phyloP scores from a whole-genome alignment of 2,329 filamentous ascomycete genomes.

The Neurospora crassa region DNA sequence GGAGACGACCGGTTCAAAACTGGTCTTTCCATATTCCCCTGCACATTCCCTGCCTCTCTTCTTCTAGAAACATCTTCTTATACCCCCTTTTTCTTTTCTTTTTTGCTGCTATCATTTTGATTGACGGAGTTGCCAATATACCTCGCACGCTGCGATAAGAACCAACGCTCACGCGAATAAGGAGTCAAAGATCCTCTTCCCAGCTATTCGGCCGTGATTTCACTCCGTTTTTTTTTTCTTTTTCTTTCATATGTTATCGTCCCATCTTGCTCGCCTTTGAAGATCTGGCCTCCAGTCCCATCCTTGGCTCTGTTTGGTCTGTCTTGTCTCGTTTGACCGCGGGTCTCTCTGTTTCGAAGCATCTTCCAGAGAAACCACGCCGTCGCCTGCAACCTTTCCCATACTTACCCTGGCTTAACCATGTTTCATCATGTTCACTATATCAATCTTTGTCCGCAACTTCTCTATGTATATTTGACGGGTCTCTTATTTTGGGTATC shows the following conservation, averaged over 20 bases:
- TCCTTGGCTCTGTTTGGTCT: background rate
- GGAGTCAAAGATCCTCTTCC: slow-evolving; percentile 7
- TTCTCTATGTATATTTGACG: background rate
- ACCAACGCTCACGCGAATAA: slow-evolving; percentile 24
- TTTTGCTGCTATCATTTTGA: background rate
- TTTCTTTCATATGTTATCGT: background rate
- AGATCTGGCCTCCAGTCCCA: background rate
- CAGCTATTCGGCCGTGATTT: background rate
- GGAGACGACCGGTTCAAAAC: background rate
- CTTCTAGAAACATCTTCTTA: background rate
- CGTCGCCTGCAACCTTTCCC: background rate
- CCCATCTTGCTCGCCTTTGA: background rate
- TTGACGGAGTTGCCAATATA: slow-evolving; percentile 1
- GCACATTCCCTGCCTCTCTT: background rate
- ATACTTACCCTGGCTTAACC: background rate
- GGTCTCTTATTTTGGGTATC: background rate
- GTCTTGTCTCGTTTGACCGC: background rate
- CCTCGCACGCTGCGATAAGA: slow-evolving; percentile 14
- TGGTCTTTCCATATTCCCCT: background rate
- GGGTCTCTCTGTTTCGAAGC: background rate
- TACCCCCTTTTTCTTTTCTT: background rate
- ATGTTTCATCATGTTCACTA: background rate
- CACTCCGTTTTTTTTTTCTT: background rate
- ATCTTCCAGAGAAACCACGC: background rate
- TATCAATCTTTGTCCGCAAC: background rate